phyloP scores from a whole-genome alignment of 306 rosid species.

The Sophora flavescens region DNA sequence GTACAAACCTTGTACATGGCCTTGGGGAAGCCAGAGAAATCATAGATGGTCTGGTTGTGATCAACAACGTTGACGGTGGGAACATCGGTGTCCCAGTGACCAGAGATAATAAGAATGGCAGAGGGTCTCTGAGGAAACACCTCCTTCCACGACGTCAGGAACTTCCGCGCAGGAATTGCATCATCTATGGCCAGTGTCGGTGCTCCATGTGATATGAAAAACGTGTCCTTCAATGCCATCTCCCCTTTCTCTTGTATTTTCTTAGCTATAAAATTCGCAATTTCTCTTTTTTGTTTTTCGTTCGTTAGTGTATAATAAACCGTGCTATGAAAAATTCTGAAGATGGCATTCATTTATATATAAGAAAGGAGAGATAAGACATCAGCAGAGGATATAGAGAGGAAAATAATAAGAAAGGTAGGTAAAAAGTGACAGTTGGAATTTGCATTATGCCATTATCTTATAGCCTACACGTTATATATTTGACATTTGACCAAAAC shows the following conservation, averaged over 20 bases:
- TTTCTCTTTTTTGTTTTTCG: neutral
- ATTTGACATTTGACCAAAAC: neutral
- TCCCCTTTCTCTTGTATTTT: neutral
- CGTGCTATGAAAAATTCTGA: constrained; percentile 14
- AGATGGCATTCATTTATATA: constrained; percentile 19
- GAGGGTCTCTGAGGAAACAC: constrained; percentile 39
- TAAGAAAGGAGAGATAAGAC: too few species aligned
- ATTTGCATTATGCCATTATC: neutral
- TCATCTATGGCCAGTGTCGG: constrained; percentile 57
- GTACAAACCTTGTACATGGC: constrained; percentile 56
- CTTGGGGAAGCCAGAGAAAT: constrained; percentile 60
- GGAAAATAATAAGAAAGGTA: neutral
- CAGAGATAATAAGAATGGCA: constrained; percentile 54
- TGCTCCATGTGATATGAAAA: constrained; percentile 61
- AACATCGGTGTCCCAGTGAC: constrained; percentile 57
- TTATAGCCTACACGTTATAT: neutral
- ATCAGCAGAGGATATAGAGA: neutral
- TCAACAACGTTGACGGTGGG: constrained; percentile 55
- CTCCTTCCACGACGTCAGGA: constrained; percentile 58
- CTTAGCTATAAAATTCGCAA: neutral
- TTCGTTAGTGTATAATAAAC: neutral
- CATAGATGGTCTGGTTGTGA: constrained; percentile 58
- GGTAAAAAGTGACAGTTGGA: neutral
- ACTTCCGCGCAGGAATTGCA: constrained; percentile 52
- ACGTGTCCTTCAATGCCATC: constrained; percentile 41